These are phyloP conservation scores for Leishmania arabica DNA, from an alignment of 208 protist genomes.

Conservation along the genomic window DNA sequence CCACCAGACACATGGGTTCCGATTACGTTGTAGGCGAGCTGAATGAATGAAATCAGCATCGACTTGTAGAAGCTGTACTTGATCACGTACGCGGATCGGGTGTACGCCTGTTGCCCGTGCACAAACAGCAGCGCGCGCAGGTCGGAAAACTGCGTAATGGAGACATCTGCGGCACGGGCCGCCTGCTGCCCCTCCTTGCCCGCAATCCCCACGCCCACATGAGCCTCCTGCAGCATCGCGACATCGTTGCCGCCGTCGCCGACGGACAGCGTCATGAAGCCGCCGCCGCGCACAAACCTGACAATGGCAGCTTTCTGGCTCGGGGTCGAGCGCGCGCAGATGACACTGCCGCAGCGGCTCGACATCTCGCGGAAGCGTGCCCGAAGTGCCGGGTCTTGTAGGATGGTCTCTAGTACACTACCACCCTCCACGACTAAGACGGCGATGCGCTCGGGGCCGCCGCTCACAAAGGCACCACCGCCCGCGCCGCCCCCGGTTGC, in stretches of 20 bases:
- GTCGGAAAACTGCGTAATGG: slow-evolving; percentile 92
- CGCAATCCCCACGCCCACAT: slow-evolving; percentile 92
- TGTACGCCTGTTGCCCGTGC: slow-evolving; percentile 95
- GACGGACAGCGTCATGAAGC: slow-evolving; percentile 90
- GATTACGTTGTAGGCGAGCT: slow-evolving; percentile 87
- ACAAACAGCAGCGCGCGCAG: slow-evolving; percentile 93
- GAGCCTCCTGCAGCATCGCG: slow-evolving; percentile 94
- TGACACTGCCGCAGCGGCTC: slow-evolving; percentile 78
- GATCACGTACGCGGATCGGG: slow-evolving; percentile 91
- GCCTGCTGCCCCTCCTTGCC: slow-evolving; percentile 95
- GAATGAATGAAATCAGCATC: slow-evolving; percentile 93
- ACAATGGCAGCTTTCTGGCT: slow-evolving; percentile 93
- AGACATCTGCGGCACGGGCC: slow-evolving; percentile 94
- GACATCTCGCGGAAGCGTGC: slow-evolving; percentile 60
- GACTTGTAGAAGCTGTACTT: slow-evolving; percentile 99
- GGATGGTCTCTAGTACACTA: slow-evolving; percentile 67
- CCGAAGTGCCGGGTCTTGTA: slow-evolving; percentile 41
- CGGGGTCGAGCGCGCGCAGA: slow-evolving; percentile 95
- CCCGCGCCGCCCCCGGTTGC: not conserved
- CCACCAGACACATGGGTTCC: slow-evolving; percentile 72
- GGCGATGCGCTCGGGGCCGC: not conserved
- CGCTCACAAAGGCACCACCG: not conserved
- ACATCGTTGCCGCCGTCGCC: slow-evolving; percentile 97
- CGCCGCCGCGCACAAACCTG: slow-evolving; percentile 59
- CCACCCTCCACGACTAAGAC: slow-evolving; percentile 73